Base-by-base conservation (phyloP, 2,329 filamentous ascomycete genomes). In the Apiospora phragmitis region DNA sequence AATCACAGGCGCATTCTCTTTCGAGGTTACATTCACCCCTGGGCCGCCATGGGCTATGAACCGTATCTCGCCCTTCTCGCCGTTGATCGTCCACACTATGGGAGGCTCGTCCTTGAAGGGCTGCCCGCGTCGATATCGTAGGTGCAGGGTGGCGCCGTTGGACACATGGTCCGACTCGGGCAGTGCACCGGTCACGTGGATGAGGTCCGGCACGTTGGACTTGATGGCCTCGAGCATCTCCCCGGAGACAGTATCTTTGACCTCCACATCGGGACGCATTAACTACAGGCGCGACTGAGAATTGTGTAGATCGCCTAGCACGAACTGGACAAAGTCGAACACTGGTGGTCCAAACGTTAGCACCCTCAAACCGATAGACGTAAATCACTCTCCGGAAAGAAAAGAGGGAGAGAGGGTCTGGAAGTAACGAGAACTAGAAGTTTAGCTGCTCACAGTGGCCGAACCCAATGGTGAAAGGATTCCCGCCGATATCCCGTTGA, bases 21-120 rank as follows among this genome's bases (percentile, higher is more conserved):
- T 79, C 65, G 80, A 62, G 11, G 42, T 35, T 4, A 78, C 79
- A 18, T 80, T 26, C 67, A 71, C 11, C 3, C 24, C 3, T 7
- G 71, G 67, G 7, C 72, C 79, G 0, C 70, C 74, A 5, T 69
- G 62, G 0, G 78, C 74, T 0, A 75, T 77, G 0, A 87, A 71
- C 2, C 82, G 77, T 1, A 88, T 77, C 75, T 88, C 85, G 0
- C 85, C 86, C 72, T 83, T 84, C 59, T 85, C 83, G 24, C 88
- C 87, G 51, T 83, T 78, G 49, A 90, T 82, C 14, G 80, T 81
- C 85, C 87, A 90, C 0, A 82, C 77, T 0, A 86, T 73, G 2
- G 77, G 78, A 0, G 84, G 79, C 0, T 85, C 82, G 4, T 81
- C 84, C 0, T 82, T 82, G 76, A 88, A 88, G 0, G 83, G 80